These are phyloP conservation scores for Aspergillus nanangensis DNA, from an alignment of 495 filamentous ascomycete species.

Conservation along the genomic window DNA sequence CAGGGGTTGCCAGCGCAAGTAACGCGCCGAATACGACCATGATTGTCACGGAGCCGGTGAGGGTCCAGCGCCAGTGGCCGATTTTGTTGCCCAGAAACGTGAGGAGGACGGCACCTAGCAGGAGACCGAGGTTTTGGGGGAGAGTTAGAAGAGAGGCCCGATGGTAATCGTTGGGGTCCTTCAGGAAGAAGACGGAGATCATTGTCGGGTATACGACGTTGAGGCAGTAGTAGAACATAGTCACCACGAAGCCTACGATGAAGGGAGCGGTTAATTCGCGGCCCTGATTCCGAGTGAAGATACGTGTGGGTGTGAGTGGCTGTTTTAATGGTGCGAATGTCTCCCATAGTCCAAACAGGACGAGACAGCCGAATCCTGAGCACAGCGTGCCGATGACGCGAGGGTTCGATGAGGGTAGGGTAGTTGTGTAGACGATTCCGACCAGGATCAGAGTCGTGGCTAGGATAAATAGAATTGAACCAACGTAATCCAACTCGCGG, in stretches of 20 bases:
- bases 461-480: conserved; percentile 20
- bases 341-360: conserved; percentile 23
- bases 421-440: conserved; percentile 23
- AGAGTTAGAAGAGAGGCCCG: conserved; percentile 18
- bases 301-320: conserved; percentile 15
- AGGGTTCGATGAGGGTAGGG: conserved; percentile 18
- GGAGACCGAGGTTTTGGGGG: conserved; percentile 19
- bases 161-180: conserved; percentile 18
- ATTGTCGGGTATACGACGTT: conserved; percentile 25
- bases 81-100: conserved; percentile 15
- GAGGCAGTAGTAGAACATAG: conserved; percentile 27
- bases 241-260: conserved; percentile 21
- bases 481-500: no score
- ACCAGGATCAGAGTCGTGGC: conserved; percentile 19
- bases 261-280: conserved; percentile 22
- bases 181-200: conserved; percentile 19
- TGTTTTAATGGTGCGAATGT: conserved; percentile 17
- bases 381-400: conserved; percentile 20
- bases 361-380: conserved; percentile 12
- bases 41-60: conserved; percentile 19
- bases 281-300: conserved; percentile 19
- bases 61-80: conserved; percentile 23
- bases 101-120: conserved; percentile 21
- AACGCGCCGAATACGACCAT: conserved; percentile 23
- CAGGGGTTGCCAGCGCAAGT: conserved; percentile 19